Conservation (phyloP, 257 asterid genomes). For the Plectranthus barbatus region DNA sequence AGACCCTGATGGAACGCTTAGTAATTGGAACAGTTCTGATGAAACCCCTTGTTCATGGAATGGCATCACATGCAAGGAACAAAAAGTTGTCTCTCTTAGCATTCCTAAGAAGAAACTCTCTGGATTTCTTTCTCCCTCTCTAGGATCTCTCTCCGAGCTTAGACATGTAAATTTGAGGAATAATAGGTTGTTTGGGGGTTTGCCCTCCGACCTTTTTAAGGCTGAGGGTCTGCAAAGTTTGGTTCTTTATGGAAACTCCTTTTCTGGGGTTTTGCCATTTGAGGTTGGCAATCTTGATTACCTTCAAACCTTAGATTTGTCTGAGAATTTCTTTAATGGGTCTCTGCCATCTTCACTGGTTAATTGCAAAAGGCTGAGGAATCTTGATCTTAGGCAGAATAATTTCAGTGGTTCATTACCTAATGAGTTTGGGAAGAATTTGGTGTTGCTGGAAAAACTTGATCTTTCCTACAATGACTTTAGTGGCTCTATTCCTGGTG, state of each 20-base stretch:
- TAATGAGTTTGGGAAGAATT: slow-evolving; percentile 42
- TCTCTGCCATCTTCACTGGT: slow-evolving; percentile 46
- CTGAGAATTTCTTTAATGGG: slow-evolving; percentile 63
- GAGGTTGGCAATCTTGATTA: slow-evolving; percentile 55
- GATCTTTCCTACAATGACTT: slow-evolving; percentile 61
- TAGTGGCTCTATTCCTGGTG: slow-evolving; percentile 57
- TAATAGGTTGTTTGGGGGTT: slow-evolving; percentile 48
- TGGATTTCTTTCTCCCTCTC: slow-evolving; percentile 60
- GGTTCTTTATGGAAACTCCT: slow-evolving; percentile 68
- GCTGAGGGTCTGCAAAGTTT: slow-evolving; percentile 67
- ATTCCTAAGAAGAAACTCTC: slow-evolving; percentile 62
- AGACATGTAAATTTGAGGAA: slow-evolving; percentile 72
- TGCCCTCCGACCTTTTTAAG: slow-evolving; percentile 45
- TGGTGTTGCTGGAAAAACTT: slow-evolving; percentile 54
- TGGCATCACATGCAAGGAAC: slow-evolving; percentile 73
- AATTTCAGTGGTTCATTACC: slow-evolving; percentile 62
- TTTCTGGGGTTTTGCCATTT: slow-evolving; percentile 62
- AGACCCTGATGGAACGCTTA: slow-evolving; percentile 69
- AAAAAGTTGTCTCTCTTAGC: slow-evolving; percentile 53
- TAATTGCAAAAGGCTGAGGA: slow-evolving; percentile 52
- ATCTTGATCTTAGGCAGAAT: slow-evolving; percentile 50
- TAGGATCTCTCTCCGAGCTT: slow-evolving; percentile 66
- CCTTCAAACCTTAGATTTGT: slow-evolving; percentile 60
- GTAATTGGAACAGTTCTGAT: slow-evolving; percentile 62
- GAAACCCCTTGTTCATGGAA: slow-evolving; percentile 91